Evolutionary conservation across 192 early-diverging fungal genomes (phyloP), one percentile per base, ranked within the genome.

Genomic region (Umbelopsis ramanniana): DNA sequence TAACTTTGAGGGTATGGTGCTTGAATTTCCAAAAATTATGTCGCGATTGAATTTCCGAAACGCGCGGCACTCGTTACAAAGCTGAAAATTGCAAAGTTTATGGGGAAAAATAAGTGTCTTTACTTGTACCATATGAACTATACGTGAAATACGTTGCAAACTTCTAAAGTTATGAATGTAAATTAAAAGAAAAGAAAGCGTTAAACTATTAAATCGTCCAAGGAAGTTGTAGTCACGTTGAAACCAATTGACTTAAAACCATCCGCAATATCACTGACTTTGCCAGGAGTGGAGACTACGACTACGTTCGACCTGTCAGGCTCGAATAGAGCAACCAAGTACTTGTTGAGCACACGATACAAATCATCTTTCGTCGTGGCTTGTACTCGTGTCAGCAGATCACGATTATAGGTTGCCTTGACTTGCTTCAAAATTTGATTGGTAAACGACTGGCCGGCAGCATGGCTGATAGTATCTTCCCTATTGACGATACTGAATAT

Each of bases 341-440:
- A 89, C 68, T 81, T 82, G 15, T 79, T 77, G 68, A 86, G 74
- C 10, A 83, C 83, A 38, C 72, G 70, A 38, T 84, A 69, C 37
- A 89, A 46, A 24, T 85, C 82, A 38, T 85, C 86, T 21, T 77
- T 76, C 2, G 76, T 82, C 2, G 83, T 29, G 78, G 76, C 76
- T 78, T 86, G 87, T 66, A 88, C 81, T 29, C 81, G 72, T 26
- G 71, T 73, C 63, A 88, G 70, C 46, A 88, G 73, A 68, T 86
- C 82, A 72, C 79, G 80, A 70, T 82, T 86, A 55, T 83, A 84
- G 17, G 70, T 46, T n/a, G 81, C 72, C 57, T 78, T 78, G 22
- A 83, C 75, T 60, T 88, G 79, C 46, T 81, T 84, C 17, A 88
- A 67, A 7, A 83, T 80, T 48, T 83, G 84, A 60, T 82, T 79